Evolutionary conservation across 2,329 filamentous ascomycete genomes (phyloP), one percentile per base, ranked within the genome.

Genomic region (Fusarium sp.): DNA sequence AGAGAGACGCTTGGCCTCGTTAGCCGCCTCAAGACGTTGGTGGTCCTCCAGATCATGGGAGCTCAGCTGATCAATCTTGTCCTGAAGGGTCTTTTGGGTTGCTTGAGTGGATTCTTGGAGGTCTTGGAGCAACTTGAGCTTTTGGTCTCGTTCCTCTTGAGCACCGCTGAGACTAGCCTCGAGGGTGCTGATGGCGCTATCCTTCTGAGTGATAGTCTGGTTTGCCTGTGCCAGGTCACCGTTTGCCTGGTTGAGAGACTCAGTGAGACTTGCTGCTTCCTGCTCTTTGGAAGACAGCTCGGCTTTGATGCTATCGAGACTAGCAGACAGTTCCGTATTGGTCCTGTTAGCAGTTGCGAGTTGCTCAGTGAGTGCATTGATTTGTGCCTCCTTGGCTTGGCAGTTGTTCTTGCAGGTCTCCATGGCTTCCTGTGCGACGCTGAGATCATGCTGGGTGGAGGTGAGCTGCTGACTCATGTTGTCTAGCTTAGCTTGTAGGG

Each of bases 31-130:
- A 1, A 50, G 10, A 21, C 44, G 53, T 28, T 57, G 35, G 10
- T 57, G 53, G 1, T 57, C 53, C 21, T 57, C 35, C 8, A 57
- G 44, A 12, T 57, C 53, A 8, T 57, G 53, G 7, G 21, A 4
- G 23, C 53, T 50, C 2, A 57, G 6, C 8, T 57, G 35, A 5
- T 57, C 44, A 9, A 57, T 57, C 44, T 57, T 57, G 18, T 41
- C 53, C 18, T 57, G 43, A 6, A 57, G 53, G 18, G 53, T 44
- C 18, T 57, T 57, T 15, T 57, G 53, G 26, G 35, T 50, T 9
- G 23, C 8, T 16, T 43, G 23, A 3, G 55, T 53, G 1, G 55
- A 57, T 21, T 53, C 26, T 2, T 57, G 55, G 9, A 53, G 37
- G 8, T 43, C 55, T 9, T 57, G 28, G 3, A 57, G 37, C 4